Evolutionary conservation across 768 basidiomycete genomes (phyloP).

Genomic region (Trametes cingulata): DNA sequence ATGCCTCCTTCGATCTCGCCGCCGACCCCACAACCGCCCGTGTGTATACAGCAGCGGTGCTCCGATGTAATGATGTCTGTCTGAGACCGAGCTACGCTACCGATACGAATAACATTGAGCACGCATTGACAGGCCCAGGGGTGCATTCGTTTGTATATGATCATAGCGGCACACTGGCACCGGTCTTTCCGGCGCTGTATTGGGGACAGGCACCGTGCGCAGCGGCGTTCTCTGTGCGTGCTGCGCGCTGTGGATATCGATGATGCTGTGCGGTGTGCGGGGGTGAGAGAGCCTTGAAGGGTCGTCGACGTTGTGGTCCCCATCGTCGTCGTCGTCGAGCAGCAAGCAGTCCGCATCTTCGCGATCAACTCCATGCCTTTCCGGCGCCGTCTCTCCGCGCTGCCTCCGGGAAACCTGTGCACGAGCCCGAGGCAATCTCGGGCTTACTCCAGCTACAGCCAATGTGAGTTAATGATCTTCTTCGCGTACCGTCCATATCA

Average conservation of each 20-base stretch:
- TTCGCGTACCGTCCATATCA: conserved; percentile 6
- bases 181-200: background rate
- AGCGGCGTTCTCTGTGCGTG: background rate
- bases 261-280: conserved; percentile 12
- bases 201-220: background rate
- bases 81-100: background rate
- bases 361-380: conserved; percentile 18
- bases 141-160: background rate
- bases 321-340: conserved; percentile 8
- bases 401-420: conserved; percentile 16
- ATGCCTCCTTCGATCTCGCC: conserved; percentile 4
- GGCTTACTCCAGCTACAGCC: conserved; percentile 13
- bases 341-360: background rate
- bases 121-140: no score
- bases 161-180: background rate
- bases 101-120: background rate
- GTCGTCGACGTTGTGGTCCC: background rate
- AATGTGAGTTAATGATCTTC: conserved; percentile 5
- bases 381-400: conserved; percentile 20
- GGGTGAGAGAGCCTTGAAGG: background rate
- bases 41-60: background rate
- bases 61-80: background rate
- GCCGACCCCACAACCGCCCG: background rate
- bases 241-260: background rate
- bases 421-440: conserved; percentile 9